Percentiles rank a stretch among this genome's conserved stretches.
Conservation (phyloP, 768 basidiomycete genomes). For the Chiua virens region DNA sequence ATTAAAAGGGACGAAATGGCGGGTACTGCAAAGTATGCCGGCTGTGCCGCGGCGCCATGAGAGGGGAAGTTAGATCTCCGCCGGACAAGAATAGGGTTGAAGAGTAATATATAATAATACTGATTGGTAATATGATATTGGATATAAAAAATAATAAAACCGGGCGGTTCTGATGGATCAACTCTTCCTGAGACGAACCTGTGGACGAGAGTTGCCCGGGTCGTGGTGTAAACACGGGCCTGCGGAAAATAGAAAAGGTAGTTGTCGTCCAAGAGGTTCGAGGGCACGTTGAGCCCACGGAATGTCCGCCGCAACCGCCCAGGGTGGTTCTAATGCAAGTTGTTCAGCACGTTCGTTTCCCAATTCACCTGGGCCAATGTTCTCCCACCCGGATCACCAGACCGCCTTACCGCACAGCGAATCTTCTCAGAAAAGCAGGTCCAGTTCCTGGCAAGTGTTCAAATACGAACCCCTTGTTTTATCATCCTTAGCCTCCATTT, state of each 20-base stretch:
- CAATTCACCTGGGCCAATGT: constrained; percentile 20
- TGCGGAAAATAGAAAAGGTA: constrained; percentile 1
- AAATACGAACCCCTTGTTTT: constrained; percentile 20
- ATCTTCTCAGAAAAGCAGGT: constrained; percentile 23
- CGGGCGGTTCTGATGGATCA: constrained; percentile 4
- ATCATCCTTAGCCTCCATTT: constrained; percentile 15
- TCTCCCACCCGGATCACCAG: constrained; percentile 34
- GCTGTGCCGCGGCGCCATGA: constrained; percentile 29
- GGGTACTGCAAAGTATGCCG: constrained; percentile 18
- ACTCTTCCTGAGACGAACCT: too few relatives aligned
- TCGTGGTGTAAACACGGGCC: constrained; percentile 1
- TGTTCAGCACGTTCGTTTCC: constrained; percentile 22
- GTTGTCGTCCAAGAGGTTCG: background rate
- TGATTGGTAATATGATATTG: constrained; percentile 16
- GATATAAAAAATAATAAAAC: constrained; percentile 14
- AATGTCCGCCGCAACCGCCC: constrained; percentile 11
- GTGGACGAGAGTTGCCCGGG: background rate
- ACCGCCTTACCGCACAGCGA: constrained; percentile 26
- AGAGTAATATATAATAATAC: background rate
- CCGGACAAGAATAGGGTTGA: constrained; percentile 10
- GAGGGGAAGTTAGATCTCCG: constrained; percentile 25
- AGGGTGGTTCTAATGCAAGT: background rate
- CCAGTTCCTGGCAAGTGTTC: constrained; percentile 28
- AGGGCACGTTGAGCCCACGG: constrained; percentile 14
- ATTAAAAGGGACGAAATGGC: constrained; percentile 25